A percentile compares a stretch with the other conserved stretches of the same genome.
These are phyloP conservation scores for Cucurbitaria berberidis DNA, from an alignment of 2,329 filamentous ascomycete species.

Conservation along the genomic window DNA sequence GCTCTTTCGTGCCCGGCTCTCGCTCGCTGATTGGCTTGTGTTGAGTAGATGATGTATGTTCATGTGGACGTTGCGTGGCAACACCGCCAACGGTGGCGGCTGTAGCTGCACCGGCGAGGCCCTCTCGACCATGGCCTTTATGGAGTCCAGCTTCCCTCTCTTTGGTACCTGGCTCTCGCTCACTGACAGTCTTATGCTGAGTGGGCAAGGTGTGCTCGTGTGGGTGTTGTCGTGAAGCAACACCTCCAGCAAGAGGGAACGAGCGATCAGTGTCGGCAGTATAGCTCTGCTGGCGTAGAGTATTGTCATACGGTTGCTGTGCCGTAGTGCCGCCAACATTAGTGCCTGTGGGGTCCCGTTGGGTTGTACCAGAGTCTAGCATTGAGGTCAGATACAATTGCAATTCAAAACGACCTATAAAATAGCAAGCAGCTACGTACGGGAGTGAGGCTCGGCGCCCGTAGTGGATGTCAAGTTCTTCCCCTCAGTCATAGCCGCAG, in stretches of 20 bases:
- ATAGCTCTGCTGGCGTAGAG: constrained; percentile 21
- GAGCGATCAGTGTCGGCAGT: constrained; percentile 35
- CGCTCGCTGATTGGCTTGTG: constrained; percentile 7
- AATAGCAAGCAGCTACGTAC: constrained; percentile 21
- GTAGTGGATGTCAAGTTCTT: constrained; percentile 8
- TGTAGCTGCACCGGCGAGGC: constrained; percentile 38
- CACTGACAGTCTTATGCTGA: constrained; percentile 4
- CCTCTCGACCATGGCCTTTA: constrained; percentile 22
- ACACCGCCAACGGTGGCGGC: constrained; percentile 14
- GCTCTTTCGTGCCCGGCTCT: background rate
- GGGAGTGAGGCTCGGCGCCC: constrained; percentile 11
- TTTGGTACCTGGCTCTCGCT: constrained; percentile 25
- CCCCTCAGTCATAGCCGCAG: constrained; percentile 11
- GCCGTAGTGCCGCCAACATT: background rate
- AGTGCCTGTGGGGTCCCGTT: constrained; percentile 4
- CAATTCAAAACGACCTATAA: background rate
- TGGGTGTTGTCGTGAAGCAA: constrained; percentile 18
- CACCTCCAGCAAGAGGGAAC: constrained; percentile 47
- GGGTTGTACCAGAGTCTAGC: constrained; percentile 9
- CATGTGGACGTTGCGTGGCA: constrained; percentile 1
- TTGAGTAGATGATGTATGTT: constrained; percentile 1
- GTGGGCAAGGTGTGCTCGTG: constrained; percentile 2
- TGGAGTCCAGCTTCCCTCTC: constrained; percentile 23
- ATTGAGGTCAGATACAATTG: constrained; percentile 9
- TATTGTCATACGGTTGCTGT: constrained; percentile 13